A percentile compares a stretch with the other conserved stretches of the same genome.
Evolutionary conservation across 1,139 yeast species (phyloP).

Genomic region (Diutina pseudorugosa): DNA sequence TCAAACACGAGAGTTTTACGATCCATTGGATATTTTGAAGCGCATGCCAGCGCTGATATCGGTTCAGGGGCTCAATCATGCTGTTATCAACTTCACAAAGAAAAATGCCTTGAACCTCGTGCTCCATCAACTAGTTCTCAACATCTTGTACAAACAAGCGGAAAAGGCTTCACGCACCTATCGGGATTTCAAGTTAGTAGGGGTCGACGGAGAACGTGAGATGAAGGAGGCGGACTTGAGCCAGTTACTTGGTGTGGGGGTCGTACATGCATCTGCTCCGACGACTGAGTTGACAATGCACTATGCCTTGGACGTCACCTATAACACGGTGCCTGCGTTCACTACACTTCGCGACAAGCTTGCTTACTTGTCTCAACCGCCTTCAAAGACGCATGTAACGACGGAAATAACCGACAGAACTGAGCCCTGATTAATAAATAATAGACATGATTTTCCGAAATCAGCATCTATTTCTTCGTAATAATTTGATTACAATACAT

Average conservation of each 20-base stretch:
- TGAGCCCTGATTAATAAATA: background rate
- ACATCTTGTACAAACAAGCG: constrained; percentile 51
- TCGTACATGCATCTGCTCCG: background rate
- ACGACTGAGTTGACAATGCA: background rate
- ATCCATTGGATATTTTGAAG: constrained; percentile 56
- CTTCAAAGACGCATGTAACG: background rate
- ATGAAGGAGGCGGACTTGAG: background rate
- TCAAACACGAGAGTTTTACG: constrained; percentile 34
- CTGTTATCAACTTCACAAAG: constrained; percentile 49
- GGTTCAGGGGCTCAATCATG: constrained; percentile 52
- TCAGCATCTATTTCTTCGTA: background rate
- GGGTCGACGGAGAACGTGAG: background rate
- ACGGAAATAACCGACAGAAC: background rate
- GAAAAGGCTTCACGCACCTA: constrained; percentile 10
- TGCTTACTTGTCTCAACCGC: background rate
- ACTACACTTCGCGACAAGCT: background rate
- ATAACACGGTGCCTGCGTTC: background rate
- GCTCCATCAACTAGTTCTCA: constrained; percentile 47
- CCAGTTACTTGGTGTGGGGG: background rate
- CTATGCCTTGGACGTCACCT: background rate
- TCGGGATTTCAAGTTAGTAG: background rate
- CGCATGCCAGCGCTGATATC: constrained; percentile 51
- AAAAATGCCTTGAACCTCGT: constrained; percentile 52
- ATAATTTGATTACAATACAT: background rate
- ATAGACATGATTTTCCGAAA: background rate